Base-by-base conservation (phyloP, 2,329 filamentous ascomycete genomes). In the Xylaria polymorpha region DNA sequence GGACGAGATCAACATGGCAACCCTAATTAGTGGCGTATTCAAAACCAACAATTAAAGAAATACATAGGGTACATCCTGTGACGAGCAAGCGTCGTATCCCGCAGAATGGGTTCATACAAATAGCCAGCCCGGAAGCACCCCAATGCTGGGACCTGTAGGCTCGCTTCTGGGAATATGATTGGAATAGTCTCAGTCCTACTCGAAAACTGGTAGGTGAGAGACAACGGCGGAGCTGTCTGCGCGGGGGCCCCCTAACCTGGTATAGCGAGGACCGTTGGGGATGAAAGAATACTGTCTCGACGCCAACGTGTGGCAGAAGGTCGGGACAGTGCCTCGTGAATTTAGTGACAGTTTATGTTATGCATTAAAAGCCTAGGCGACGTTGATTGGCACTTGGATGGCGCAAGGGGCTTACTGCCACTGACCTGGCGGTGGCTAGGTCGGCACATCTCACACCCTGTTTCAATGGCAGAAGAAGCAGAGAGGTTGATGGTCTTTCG, bases 401-500 rank as follows among this genome's bases (percentile, higher is more conserved):
- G 72, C 72, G 76, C 75, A 77, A 77, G 76, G 75, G 64, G 37
- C 20, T 29, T 43, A 43, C 50, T 67, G 61, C 67, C 58, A 65
- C 69, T 64, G 64, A 69, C 65, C 64, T 20, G 22, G 20, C 51
- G n/a, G 44, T 58, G n/a, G 50, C 48, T 57, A 69, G 67, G 66
- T 61, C 67, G 48, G 55, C 20, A 41, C 35, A 39, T 37, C 64
- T 65, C 59, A 69, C 72, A 74, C 71, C 72, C 62, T 75, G 74
- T 77, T 72, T 77, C 74, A 76, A 76, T 61, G 57, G 50, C 66
- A 65, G 56, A 72, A 67, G 72, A 72, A 67, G 72, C 67, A 72
- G 70, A 72, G 69, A 48, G 70, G 62, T 72, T 61, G 55, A 74
- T 72, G 68, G 72, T 73, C 60, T 55, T 57, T 59, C 66, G 56